Conservation (phyloP, 768 basidiomycete species). For the Roridomyces roridus region DNA sequence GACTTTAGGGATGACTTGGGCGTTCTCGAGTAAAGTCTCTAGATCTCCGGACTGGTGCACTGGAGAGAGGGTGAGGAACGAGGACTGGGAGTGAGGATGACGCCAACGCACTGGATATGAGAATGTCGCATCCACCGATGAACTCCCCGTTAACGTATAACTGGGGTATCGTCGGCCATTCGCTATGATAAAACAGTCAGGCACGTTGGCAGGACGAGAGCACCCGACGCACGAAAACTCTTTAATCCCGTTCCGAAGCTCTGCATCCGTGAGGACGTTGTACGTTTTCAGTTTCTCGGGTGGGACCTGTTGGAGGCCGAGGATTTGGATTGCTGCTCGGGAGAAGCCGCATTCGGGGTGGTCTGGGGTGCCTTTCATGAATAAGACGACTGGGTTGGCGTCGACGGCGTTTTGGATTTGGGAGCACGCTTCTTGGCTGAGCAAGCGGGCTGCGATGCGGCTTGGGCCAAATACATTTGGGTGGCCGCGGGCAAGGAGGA, state of each 20-base stretch:
- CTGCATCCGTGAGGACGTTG: slow-evolving; percentile 86
- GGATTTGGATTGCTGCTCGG: slow-evolving; percentile 88
- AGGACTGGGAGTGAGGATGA: slow-evolving; percentile 1
- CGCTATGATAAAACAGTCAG: slow-evolving; percentile 50
- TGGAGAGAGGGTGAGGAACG: slow-evolving; percentile 33
- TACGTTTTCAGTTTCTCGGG: slow-evolving; percentile 85
- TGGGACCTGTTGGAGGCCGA: slow-evolving; percentile 84
- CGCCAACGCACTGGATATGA: slow-evolving; percentile 77
- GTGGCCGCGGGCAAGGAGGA: not conserved
- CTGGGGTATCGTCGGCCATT: slow-evolving; percentile 99
- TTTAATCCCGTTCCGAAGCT: slow-evolving; percentile 88
- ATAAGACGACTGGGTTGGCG: slow-evolving; percentile 84
- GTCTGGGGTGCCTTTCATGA: slow-evolving; percentile 96
- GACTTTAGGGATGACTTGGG: slow-evolving; percentile 68
- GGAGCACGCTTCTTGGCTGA: slow-evolving; percentile 66
- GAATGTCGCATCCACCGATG: slow-evolving; percentile 95
- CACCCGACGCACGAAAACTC: slow-evolving; percentile 98
- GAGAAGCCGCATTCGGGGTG: slow-evolving; percentile 95
- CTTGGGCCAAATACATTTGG: not conserved
- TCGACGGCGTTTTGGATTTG: slow-evolving; percentile 78
- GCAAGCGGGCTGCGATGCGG: slow-evolving; percentile 44
- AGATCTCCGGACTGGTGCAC: slow-evolving; percentile 98
- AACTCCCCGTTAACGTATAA: slow-evolving; percentile 95
- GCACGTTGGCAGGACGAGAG: not conserved
- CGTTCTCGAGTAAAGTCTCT: slow-evolving; percentile 77